Evolutionary conservation across 331 rosid species (phyloP), one percentile per base, ranked within the genome.

Genomic region (Stylosanthes scabra): DNA sequence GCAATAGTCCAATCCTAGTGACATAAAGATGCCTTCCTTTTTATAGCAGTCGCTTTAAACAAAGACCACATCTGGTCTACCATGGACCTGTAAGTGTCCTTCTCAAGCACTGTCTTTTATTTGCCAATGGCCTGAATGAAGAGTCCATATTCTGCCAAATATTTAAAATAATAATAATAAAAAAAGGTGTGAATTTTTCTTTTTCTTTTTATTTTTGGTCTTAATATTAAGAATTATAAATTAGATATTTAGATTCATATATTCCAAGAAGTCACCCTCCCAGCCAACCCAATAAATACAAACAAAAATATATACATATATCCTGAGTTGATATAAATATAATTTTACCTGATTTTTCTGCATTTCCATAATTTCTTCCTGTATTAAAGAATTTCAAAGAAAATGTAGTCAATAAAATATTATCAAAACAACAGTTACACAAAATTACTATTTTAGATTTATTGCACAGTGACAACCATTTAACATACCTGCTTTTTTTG

Each of bases 1-100:
- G 72, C 84, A 80, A 80, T 54, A 77, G 63, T 60, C 75, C 78
- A 62, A 68, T 52, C 76, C 77, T 78, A 60, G 72, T 42, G 72
- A 77, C 78, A 16, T 52, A 65, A 72, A 71, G 77, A 37, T 59
- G 51, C 45, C 76, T 82, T 78, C 42, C 71, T 80, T 72, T 37
- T 15, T 57, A 42, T 68, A 71, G 61, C 70, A 69, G 54, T 39
- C 76, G 59, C 64, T 63, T 46, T 12, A 71, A 62, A 60, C 71
- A 59, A 66, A 47, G 52, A 74, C 72, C 20, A 52, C 73, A 59
- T 55, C 66, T 11, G 31, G 50, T 58, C 83, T 92, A 91, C 97
- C 97, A 94, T 5, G 97, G 99, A 13, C 97, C 97, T 2, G 99
- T 95, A 52, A 84, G 69, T 56, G 99, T 95, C 81, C 99, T 85